Evolutionary conservation across 371 early-diverging fungal species (phyloP).

Genomic region (Mortierella sp.): DNA sequence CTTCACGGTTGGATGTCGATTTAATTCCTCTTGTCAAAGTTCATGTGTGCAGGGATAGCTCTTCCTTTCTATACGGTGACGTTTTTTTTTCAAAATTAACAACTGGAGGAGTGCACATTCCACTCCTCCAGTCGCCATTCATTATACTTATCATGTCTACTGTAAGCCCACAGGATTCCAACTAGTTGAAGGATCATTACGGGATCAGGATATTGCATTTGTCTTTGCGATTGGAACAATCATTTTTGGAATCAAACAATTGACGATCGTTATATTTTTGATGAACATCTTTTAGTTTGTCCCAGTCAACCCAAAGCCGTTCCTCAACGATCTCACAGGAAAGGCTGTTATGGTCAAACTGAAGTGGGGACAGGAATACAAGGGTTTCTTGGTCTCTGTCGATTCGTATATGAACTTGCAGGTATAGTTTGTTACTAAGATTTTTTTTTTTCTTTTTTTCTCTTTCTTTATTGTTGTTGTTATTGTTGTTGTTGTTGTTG

Average conservation of each 20-base stretch:
- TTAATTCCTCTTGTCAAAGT: no score
- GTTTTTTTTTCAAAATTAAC: no score
- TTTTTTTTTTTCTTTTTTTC: background rate
- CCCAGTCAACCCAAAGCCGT: conserved; percentile 98
- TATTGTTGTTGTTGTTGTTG: background rate
- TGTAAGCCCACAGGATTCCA: no score
- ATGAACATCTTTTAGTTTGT: conserved; percentile 70
- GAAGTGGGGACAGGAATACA: conserved; percentile 99
- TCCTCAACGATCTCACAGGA: conserved; percentile 92
- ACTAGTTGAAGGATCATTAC: background rate
- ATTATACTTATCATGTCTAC: no score
- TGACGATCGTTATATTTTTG: background rate
- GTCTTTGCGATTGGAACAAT: background rate
- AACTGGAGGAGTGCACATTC: no score
- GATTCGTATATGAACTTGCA: conserved; percentile 98
- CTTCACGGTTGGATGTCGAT: no score
- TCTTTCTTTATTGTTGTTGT: background rate
- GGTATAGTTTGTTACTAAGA: conserved; percentile 60
- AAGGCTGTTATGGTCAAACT: conserved; percentile 92
- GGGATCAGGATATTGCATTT: background rate
- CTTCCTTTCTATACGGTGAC: no score
- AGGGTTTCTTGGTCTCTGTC: conserved; percentile 90
- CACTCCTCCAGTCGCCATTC: no score
- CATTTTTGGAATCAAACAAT: background rate
- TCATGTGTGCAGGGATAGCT: no score